phyloP scores from a whole-genome alignment of 768 basidiomycete genomes.

The Boletus bicolor region DNA sequence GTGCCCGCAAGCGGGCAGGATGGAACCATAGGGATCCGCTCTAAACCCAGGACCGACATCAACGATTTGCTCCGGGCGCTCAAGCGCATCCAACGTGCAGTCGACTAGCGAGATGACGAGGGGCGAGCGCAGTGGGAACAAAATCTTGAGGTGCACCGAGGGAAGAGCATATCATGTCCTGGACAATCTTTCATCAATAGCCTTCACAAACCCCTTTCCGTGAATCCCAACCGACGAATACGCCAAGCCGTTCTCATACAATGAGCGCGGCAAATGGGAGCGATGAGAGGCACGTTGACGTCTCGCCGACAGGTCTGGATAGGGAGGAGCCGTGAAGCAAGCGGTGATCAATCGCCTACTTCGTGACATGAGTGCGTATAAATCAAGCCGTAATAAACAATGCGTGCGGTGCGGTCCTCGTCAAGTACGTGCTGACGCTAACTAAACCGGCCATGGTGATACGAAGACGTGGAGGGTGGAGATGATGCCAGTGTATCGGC shows the following conservation, averaged over 20 bases:
- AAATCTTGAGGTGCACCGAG: background rate
- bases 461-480: slow-evolving; percentile 25
- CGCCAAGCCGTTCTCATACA: slow-evolving; percentile 33
- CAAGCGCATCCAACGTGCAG: slow-evolving; percentile 23
- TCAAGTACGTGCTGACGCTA: slow-evolving; percentile 24
- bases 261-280: slow-evolving; percentile 27
- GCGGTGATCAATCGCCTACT: slow-evolving; percentile 48
- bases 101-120: slow-evolving; percentile 40
- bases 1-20: slow-evolving; percentile 28
- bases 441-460: slow-evolving; percentile 25
- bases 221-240: slow-evolving; percentile 25
- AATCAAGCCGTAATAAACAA: slow-evolving; percentile 45
- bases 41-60: slow-evolving; percentile 10
- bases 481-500: slow-evolving; percentile 71
- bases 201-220: slow-evolving; percentile 28
- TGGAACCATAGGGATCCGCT: slow-evolving; percentile 8
- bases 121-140: slow-evolving; percentile 23
- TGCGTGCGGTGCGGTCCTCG: slow-evolving; percentile 29
- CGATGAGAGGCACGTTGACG: slow-evolving; percentile 27
- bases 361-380: slow-evolving; percentile 30
- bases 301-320: slow-evolving; percentile 22
- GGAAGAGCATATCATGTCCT: slow-evolving; percentile 7
- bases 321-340: slow-evolving; percentile 25
- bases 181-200: slow-evolving; percentile 21
- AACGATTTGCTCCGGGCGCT: slow-evolving; percentile 19